Evolutionary conservation across 352 stramenopile genomes (phyloP).

Genomic region (Globisporangium perplexum): DNA sequence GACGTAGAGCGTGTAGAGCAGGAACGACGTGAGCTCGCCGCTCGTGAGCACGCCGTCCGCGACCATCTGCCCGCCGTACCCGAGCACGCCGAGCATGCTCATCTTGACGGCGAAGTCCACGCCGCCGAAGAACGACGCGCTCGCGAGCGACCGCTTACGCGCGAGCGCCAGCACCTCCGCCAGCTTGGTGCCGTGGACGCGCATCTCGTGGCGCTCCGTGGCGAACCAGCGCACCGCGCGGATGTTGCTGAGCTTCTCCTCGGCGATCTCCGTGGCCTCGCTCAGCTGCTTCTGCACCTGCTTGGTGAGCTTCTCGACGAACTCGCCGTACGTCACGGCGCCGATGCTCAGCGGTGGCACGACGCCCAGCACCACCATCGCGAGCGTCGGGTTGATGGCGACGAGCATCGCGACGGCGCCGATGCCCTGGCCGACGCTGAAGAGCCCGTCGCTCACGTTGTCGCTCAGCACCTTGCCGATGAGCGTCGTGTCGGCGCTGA

Average conservation of each 20-base stretch:
- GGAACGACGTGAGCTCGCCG: conserved; percentile 91
- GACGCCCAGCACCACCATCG: conserved; percentile 85
- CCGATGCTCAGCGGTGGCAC: conserved; percentile 90
- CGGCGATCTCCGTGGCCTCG: conserved; percentile 87
- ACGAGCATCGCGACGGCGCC: conserved; percentile 90
- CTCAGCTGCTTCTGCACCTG: conserved; percentile 90
- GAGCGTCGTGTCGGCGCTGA: conserved; percentile 88
- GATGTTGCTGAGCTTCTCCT: conserved; percentile 91
- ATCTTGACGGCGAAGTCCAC: conserved; percentile 86
- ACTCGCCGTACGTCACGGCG: conserved; percentile 82
- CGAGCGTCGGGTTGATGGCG: conserved; percentile 87
- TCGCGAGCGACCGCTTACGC: conserved; percentile 69
- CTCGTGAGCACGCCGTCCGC: conserved; percentile 75
- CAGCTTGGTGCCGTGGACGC: conserved; percentile 49
- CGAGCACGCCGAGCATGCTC: conserved; percentile 86
- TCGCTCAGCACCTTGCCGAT: conserved; percentile 92
- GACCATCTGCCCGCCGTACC: conserved; percentile 91
- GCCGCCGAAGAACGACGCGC: conserved; percentile 77
- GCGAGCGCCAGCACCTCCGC: conserved; percentile 56
- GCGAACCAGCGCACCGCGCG: conserved; percentile 91
- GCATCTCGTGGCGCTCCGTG: conserved; percentile 69
- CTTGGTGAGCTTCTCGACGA: conserved; percentile 83
- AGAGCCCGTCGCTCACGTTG: conserved; percentile 73
- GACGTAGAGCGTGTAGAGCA: conserved; percentile 93
- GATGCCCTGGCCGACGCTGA: conserved; percentile 73